Conservation (phyloP, 768 basidiomycete species). For the Pisolithus albus region DNA sequence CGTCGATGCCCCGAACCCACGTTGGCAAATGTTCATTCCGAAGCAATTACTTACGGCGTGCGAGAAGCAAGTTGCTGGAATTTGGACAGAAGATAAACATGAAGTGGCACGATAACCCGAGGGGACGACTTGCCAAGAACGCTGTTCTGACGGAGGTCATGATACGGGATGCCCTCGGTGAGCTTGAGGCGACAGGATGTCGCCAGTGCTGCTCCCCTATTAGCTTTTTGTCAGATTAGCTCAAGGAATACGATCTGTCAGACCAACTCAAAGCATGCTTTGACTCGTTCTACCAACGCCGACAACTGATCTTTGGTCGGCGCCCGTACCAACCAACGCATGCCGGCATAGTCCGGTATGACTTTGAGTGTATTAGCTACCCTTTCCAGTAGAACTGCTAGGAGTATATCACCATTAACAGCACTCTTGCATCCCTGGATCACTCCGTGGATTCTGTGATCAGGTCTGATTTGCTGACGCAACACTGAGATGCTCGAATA, state of each 20-base stretch:
- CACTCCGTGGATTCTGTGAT: slow-evolving; percentile 72
- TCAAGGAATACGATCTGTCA: background rate
- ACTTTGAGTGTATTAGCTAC: slow-evolving; percentile 36
- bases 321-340: slow-evolving; percentile 69
- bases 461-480: slow-evolving; percentile 82
- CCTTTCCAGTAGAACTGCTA: background rate
- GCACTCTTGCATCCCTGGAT: slow-evolving; percentile 63
- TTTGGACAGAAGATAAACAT: background rate
- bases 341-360: slow-evolving; percentile 75
- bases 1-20: slow-evolving; percentile 53
- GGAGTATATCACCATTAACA: slow-evolving; percentile 50
- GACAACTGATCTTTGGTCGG: slow-evolving; percentile 52
- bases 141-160: slow-evolving; percentile 54
- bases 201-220: slow-evolving; percentile 62
- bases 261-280: slow-evolving; percentile 65
- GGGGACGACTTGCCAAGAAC: slow-evolving; percentile 39
- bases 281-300: slow-evolving; percentile 50
- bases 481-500: slow-evolving; percentile 75
- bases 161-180: slow-evolving; percentile 36
- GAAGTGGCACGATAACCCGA: background rate
- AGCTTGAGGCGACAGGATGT: slow-evolving; percentile 50
- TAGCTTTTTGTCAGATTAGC: slow-evolving; percentile 5
- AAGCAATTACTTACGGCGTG: slow-evolving; percentile 40
- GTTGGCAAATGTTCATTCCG: slow-evolving; percentile 31
- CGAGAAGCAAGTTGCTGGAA: slow-evolving; percentile 47